phyloP scores from a whole-genome alignment of 2,329 filamentous ascomycete species.

The Alternaria longipes region DNA sequence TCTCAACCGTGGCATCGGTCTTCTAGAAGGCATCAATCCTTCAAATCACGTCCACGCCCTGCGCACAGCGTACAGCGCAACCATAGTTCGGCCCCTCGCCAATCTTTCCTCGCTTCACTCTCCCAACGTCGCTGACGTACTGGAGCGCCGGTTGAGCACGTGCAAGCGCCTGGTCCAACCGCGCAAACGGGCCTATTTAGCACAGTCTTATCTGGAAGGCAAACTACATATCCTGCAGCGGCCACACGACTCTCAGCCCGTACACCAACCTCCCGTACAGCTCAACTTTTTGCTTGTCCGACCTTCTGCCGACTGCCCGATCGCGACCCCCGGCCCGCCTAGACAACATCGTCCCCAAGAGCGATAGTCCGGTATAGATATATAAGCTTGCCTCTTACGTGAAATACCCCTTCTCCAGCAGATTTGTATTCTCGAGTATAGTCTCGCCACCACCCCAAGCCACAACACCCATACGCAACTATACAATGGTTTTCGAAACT shows the following conservation, averaged over 20 bases:
- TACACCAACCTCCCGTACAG: conserved; percentile 13
- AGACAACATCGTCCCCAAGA: conserved; percentile 2
- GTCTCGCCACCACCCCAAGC: conserved; percentile 9
- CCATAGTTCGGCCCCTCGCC: neutral
- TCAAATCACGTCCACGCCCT: neutral
- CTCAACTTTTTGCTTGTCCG: conserved; percentile 9
- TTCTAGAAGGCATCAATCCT: neutral
- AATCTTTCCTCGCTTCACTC: neutral
- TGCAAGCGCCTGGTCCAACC: conserved; percentile 33
- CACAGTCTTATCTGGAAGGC: conserved; percentile 42
- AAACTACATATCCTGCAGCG: conserved; percentile 39
- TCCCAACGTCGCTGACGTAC: neutral
- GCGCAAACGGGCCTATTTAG: conserved; percentile 35
- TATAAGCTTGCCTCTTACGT: conserved; percentile 15
- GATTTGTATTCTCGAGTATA: conserved; percentile 5
- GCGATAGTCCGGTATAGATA: conserved; percentile 9
- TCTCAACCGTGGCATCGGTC: no score
- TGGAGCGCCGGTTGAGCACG: conserved; percentile 23
- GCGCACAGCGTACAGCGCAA: neutral
- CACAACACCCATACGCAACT: conserved; percentile 10
- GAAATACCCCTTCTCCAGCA: neutral
- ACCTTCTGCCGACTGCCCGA: conserved; percentile 22
- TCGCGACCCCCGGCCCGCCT: conserved; percentile 5
- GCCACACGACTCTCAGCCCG: conserved; percentile 14
- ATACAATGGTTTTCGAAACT: conserved; percentile 58